Conservation (phyloP, 257 asterid species). For the Ophiorrhiza pumila region DNA sequence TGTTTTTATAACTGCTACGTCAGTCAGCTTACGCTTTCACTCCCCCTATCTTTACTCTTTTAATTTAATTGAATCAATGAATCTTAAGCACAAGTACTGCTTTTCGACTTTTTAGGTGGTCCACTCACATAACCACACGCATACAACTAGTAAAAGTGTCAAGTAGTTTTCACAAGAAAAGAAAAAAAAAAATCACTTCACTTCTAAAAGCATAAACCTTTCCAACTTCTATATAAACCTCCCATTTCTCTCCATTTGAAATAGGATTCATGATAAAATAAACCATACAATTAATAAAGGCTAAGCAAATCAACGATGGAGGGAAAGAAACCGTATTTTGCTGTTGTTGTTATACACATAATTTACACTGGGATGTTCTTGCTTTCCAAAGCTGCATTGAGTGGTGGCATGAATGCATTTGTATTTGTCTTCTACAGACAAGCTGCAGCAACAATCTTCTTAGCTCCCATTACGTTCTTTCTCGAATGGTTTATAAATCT, state of each 20-base stretch:
- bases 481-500: conserved; percentile 43
- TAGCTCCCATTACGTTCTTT: conserved; percentile 61
- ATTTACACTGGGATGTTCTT: conserved; percentile 75
- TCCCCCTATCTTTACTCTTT: no score
- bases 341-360: conserved; percentile 42
- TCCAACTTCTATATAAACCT: conserved; percentile 2
- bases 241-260: background rate
- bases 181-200: no score
- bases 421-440: conserved; percentile 85
- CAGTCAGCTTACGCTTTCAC: no score
- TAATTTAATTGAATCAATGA: no score
- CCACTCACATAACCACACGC: conserved; percentile 7
- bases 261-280: background rate
- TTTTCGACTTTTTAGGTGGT: conserved; percentile 5
- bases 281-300: background rate
- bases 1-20: no score
- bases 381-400: conserved; percentile 75
- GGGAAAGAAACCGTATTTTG: conserved; percentile 38
- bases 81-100: no score
- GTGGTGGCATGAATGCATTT: conserved; percentile 75
- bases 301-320: conserved; percentile 20
- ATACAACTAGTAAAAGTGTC: background rate
- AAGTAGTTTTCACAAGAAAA: background rate
- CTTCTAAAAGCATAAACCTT: background rate
- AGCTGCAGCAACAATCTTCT: conserved; percentile 70